Conservation (phyloP, 225 moss, liverwort and hornwort species). For the Bryoerythrophyllum caledonicum region DNA sequence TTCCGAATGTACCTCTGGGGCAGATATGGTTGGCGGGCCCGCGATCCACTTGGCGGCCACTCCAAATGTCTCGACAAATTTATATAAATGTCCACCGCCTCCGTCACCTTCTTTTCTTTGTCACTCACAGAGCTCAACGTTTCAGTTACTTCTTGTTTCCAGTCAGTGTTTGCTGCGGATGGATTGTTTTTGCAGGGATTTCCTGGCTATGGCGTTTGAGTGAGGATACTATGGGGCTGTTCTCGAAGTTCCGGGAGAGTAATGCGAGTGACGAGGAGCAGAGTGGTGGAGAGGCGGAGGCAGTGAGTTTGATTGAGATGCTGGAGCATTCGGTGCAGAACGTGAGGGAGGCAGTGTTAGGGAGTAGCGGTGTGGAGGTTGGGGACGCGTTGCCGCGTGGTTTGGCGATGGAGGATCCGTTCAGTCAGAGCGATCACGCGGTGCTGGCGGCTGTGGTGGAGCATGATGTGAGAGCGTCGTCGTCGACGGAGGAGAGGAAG, state of each 20-base stretch:
- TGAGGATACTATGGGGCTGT: slow-evolving; percentile 45
- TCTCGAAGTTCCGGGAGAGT: slow-evolving; percentile 49
- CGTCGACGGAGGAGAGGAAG: slow-evolving; percentile 23
- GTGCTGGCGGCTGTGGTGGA: slow-evolving; percentile 32
- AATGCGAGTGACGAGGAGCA: slow-evolving; percentile 27
- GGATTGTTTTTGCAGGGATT: background rate
- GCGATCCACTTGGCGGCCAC: background rate
- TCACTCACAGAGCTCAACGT: background rate
- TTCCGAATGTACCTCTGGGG: accelerated
- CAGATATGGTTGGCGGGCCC: background rate
- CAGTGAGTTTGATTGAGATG: slow-evolving; percentile 4
- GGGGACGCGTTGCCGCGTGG: slow-evolving; percentile 18
- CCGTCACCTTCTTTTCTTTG: background rate
- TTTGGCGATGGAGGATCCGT: slow-evolving; percentile 50
- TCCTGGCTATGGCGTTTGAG: background rate
- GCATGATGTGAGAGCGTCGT: slow-evolving; percentile 22
- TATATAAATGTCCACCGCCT: background rate
- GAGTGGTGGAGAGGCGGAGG: background rate
- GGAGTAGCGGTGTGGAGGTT: slow-evolving; percentile 3
- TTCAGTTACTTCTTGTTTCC: background rate
- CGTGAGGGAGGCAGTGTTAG: slow-evolving; percentile 36
- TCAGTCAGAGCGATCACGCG: slow-evolving; percentile 37
- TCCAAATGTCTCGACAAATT: background rate
- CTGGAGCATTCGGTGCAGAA: too few relatives aligned
- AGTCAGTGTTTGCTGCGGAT: background rate